These are phyloP conservation scores for Theobroma grandiflorum DNA, from an alignment of 441 rosid species.

Conservation along the genomic window DNA sequence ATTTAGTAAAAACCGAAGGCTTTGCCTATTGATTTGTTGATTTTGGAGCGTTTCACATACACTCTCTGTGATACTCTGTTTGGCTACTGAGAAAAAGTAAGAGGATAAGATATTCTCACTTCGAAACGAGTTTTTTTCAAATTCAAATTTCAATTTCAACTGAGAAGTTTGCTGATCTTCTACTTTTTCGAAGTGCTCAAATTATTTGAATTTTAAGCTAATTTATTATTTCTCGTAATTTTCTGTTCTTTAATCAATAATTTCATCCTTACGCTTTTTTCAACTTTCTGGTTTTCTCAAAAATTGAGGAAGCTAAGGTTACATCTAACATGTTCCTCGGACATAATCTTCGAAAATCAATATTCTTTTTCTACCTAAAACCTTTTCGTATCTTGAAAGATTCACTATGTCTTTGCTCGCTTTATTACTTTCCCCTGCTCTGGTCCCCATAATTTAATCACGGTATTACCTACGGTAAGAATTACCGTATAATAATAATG, in stretches of 20 bases:
- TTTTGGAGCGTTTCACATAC: neutral
- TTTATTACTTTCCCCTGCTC: constrained; percentile 25
- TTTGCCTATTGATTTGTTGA: neutral
- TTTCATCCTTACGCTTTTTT: neutral
- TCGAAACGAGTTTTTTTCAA: neutral
- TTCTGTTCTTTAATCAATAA: neutral
- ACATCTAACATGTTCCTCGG: constrained; percentile 20
- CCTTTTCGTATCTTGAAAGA: neutral
- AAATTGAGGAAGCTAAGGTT: constrained; percentile 20
- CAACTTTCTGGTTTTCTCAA: neutral
- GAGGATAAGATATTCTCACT: neutral
- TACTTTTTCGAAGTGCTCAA: neutral
- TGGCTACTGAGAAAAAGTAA: neutral
- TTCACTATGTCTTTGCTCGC: constrained; percentile 25
- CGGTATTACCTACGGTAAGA: neutral
- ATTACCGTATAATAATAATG: neutral
- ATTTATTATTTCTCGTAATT: neutral
- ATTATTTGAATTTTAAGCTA: neutral
- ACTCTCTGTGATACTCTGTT: neutral
- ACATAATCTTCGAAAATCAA: constrained; percentile 27
- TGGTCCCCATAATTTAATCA: constrained; percentile 20
- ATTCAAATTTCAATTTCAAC: constrained; percentile 2
- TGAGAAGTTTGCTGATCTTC: neutral
- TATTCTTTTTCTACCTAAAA: constrained; percentile 16
- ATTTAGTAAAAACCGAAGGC: neutral